Evolutionary conservation across 192 early-diverging fungal genomes (phyloP).

Genomic region (Diversispora eburnea): DNA sequence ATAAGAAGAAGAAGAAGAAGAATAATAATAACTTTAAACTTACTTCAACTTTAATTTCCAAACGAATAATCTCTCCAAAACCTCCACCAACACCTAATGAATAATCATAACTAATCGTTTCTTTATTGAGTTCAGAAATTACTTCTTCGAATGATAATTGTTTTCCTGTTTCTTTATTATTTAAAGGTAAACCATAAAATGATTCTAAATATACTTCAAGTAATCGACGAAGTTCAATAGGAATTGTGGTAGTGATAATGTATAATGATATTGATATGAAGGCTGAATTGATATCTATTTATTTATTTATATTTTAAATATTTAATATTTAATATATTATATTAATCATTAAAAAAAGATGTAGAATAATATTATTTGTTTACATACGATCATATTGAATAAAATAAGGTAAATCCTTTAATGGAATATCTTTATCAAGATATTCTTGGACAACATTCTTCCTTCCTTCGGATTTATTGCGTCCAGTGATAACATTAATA

Average conservation of each 20-base stretch:
- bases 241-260: constrained; percentile 44
- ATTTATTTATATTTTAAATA: constrained; percentile 3
- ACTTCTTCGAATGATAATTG: constrained; percentile 49
- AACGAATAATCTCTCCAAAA: constrained; percentile 38
- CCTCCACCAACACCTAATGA: constrained; percentile 37
- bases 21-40: background rate
- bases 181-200: constrained; percentile 51
- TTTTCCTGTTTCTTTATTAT: constrained; percentile 30
- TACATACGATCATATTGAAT: constrained; percentile 56
- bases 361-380: background rate
- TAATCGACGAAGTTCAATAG: constrained; percentile 46
- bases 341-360: background rate
- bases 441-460: constrained; percentile 47
- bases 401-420: constrained; percentile 46
- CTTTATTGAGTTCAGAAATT: constrained; percentile 49
- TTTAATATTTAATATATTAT: background rate
- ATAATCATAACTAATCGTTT: constrained; percentile 48
- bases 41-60: constrained; percentile 39
- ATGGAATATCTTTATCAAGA: constrained; percentile 41
- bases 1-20: background rate
- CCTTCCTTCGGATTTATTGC: constrained; percentile 35
- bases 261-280: constrained; percentile 50
- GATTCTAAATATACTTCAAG: constrained; percentile 52
- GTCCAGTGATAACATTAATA: constrained; percentile 47
- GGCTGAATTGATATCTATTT: constrained; percentile 49